These are phyloP conservation scores for Fraxinus cuspidata DNA, from an alignment of 257 asterid species.

Conservation along the genomic window DNA sequence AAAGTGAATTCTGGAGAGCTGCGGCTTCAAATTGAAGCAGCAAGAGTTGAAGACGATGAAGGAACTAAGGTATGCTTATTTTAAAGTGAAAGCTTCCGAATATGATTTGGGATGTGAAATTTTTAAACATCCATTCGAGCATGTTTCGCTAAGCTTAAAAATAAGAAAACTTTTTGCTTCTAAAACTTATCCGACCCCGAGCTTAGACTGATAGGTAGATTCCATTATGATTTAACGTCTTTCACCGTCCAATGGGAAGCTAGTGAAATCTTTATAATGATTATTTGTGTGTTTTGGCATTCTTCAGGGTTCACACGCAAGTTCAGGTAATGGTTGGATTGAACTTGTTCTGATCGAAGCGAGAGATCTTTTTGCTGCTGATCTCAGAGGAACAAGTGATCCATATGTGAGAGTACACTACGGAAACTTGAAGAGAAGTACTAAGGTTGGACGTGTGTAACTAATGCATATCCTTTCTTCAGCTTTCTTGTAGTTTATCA, in stretches of 20 bases:
- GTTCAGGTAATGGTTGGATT: conserved; percentile 66
- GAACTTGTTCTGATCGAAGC: conserved; percentile 91
- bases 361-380: conserved; percentile 89
- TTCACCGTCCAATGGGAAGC: background rate
- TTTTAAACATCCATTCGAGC: background rate
- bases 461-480: too few species aligned
- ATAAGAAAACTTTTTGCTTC: background rate
- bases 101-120: background rate
- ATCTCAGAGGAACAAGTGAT: conserved; percentile 96
- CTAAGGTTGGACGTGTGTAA: conserved; percentile 56
- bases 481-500: background rate
- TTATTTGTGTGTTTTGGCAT: conserved; percentile 17
- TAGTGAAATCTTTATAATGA: background rate
- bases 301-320: conserved; percentile 55
- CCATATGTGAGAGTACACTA: conserved; percentile 92
- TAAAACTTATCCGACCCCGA: background rate
- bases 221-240: background rate
- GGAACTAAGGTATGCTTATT: conserved; percentile 53
- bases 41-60: conserved; percentile 52
- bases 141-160: background rate
- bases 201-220: background rate
- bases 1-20: conserved; percentile 89
- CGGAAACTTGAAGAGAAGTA: conserved; percentile 81
- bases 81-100: background rate
- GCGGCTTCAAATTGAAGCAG: conserved; percentile 80